Base-by-base conservation (phyloP, 2,329 filamentous ascomycete genomes). In the Xylaria digitata region DNA sequence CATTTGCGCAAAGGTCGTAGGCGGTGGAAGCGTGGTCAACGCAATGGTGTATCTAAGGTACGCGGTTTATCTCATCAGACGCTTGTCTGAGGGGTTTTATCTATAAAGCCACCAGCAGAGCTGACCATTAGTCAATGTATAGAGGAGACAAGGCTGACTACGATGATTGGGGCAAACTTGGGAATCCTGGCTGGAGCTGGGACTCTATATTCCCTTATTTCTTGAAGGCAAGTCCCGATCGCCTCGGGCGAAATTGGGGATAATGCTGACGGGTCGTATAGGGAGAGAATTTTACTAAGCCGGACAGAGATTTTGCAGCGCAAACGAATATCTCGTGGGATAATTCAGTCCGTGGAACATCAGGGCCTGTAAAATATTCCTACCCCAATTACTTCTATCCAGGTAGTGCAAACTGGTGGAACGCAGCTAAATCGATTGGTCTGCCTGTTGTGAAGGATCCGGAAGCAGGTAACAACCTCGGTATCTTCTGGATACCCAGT, bases 181-280 rank as follows among this genome's bases (percentile, higher is more conserved):
- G 77, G 1, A 77, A 77, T 26, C 55, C 71, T 6, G 75, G 75
- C 4, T 79, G 77, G 77, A 73, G 74, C 49, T 81, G 78, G 75
- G 70, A 80, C 7, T 73, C 70, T 19, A 73, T 85, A 43, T 74
- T 81, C 1, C 81, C 80, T 0, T 84, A 62, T 62, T 62, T 83
- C 67, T 80, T 84, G 69, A 79, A 77, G 34, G 83, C 13, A 19
- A 37, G 53, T 19, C n/a, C 30, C n/a, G 21, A 43, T 30, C 8
- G 17, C 32, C 79, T 30, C 54, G 55, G 5, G 34, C 11, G 30
- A 42, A 46, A 54, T 37, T 30, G 23, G 49, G 23, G 52, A 40
- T 15, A 32, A 45, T 37, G 19, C 40, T 65, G 11, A 65, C 37
- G n/a, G 13, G 6, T 9, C 13, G 5, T 30, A 30, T 75, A 74